Conservation (phyloP, 805 yeast genomes). For the Candida yuanshanica region DNA sequence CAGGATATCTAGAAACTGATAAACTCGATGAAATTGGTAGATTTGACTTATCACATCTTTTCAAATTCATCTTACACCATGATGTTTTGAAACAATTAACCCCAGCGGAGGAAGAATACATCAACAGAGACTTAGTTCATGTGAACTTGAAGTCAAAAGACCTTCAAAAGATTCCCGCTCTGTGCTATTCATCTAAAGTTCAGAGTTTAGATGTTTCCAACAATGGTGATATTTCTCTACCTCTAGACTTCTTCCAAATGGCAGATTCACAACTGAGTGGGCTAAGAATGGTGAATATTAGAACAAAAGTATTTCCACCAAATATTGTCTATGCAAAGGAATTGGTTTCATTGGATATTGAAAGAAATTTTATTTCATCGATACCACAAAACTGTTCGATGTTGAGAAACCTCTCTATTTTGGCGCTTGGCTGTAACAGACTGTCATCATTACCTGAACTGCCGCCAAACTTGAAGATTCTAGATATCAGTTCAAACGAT, state of each 20-base stretch:
- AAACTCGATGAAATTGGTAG: constrained; percentile 73
- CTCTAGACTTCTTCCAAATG: constrained; percentile 77
- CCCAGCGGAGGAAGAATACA: constrained; percentile 64
- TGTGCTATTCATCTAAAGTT: constrained; percentile 76
- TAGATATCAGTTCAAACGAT: constrained; percentile 79
- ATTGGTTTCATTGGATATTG: constrained; percentile 63
- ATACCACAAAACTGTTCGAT: constrained; percentile 53
- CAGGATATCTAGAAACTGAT: constrained; percentile 79
- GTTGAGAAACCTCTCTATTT: constrained; percentile 46
- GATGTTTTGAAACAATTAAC: constrained; percentile 55
- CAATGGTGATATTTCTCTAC: constrained; percentile 80
- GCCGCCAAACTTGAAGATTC: constrained; percentile 44
- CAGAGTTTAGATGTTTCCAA: constrained; percentile 76
- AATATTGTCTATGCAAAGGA: constrained; percentile 66
- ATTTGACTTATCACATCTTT: constrained; percentile 75
- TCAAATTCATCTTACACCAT: constrained; percentile 70
- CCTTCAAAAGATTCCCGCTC: constrained; percentile 78
- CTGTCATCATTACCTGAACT: constrained; percentile 55
- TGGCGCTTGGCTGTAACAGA: constrained; percentile 74
- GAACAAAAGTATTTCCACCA: constrained; percentile 68
- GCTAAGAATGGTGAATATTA: constrained; percentile 64
- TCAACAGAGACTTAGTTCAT: constrained; percentile 60
- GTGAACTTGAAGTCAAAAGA: constrained; percentile 71
- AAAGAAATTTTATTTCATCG: constrained; percentile 67
- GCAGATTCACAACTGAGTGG: constrained; percentile 64